phyloP scores from a whole-genome alignment of 2,329 filamentous ascomycete species.

The Pezicula neosporulosa region DNA sequence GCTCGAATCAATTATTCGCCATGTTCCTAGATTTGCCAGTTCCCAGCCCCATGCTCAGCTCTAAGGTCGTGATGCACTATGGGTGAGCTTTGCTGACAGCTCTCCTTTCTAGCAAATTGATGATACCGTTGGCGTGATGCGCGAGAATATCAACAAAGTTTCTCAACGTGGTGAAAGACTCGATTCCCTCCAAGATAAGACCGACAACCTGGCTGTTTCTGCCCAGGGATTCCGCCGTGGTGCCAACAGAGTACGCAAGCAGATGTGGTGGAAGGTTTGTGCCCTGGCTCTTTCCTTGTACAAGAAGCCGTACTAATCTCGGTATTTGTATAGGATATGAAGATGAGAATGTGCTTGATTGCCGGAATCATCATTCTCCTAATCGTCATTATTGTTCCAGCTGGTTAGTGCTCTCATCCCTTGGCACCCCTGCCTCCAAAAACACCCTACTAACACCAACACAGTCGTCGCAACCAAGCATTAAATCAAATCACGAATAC shows the following conservation, averaged over 20 bases:
- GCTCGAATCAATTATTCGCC: too few species aligned
- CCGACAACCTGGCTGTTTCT: slow-evolving; percentile 86
- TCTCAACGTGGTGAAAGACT: slow-evolving; percentile 88
- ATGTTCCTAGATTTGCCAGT: too few species aligned
- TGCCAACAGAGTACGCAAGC: slow-evolving; percentile 91
- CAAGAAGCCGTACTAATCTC: slow-evolving; percentile 8
- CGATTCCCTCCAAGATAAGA: slow-evolving; percentile 89
- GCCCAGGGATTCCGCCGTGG: slow-evolving; percentile 95
- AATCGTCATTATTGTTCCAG: slow-evolving; percentile 89
- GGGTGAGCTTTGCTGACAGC: slow-evolving; percentile 14
- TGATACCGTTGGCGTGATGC: slow-evolving; percentile 91
- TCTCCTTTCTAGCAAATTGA: slow-evolving; percentile 77
- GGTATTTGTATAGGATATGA: slow-evolving; percentile 67
- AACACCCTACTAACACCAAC: slow-evolving; percentile 23
- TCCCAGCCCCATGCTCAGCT: too few species aligned
- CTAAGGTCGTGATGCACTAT: neutral
- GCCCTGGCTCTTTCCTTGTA: neutral
- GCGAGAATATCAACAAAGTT: slow-evolving; percentile 96
- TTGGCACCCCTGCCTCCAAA: neutral
- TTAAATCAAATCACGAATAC: slow-evolving; percentile 27
- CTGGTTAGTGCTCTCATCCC: slow-evolving; percentile 59
- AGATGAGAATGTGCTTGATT: slow-evolving; percentile 98
- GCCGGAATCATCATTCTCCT: slow-evolving; percentile 87
- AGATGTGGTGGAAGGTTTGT: slow-evolving; percentile 92
- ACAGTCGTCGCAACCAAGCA: slow-evolving; percentile 41